A percentile compares a stretch with the other conserved stretches of the same genome.
These are phyloP conservation scores for Wickerhamomyces canadensis DNA, from an alignment of 805 yeast species.

Conservation along the genomic window DNA sequence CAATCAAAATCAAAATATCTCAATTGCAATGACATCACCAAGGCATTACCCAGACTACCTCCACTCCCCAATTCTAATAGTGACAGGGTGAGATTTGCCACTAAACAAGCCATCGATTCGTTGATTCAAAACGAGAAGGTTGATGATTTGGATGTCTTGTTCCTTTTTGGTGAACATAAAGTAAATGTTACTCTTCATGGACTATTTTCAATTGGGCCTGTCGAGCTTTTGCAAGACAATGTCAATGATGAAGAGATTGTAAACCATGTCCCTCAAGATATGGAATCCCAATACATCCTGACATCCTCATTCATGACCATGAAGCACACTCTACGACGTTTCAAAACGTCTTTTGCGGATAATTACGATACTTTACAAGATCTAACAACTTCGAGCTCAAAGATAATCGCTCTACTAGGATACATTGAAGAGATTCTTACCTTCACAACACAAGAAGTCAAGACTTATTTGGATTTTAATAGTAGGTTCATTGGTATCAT, in stretches of 20 bases:
- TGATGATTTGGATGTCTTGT: slow-evolving; percentile 23
- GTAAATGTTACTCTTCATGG: slow-evolving; percentile 29
- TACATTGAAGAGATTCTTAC: slow-evolving; percentile 30
- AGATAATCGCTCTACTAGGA: slow-evolving; percentile 22
- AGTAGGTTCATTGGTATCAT: slow-evolving; percentile 30
- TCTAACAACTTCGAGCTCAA: slow-evolving; percentile 14
- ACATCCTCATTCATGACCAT: slow-evolving; percentile 19
- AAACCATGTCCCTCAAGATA: slow-evolving; percentile 4
- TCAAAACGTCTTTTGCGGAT: slow-evolving; percentile 7
- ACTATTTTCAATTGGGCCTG: slow-evolving; percentile 24
- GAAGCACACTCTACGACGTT: slow-evolving; percentile 14
- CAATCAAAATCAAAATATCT: not conserved
- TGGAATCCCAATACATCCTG: slow-evolving; percentile 14
- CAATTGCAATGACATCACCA: slow-evolving; percentile 20
- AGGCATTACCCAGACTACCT: slow-evolving; percentile 33
- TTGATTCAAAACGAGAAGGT: slow-evolving; percentile 19
- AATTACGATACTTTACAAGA: slow-evolving; percentile 12
- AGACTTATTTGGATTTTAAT: slow-evolving; percentile 33
- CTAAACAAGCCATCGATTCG: slow-evolving; percentile 25
- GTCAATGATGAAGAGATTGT: slow-evolving; percentile 18
- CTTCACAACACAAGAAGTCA: slow-evolving; percentile 26
- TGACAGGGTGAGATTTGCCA: slow-evolving; percentile 15
- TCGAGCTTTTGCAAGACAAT: slow-evolving; percentile 6
- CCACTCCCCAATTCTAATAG: slow-evolving; percentile 20
- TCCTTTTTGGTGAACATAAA: slow-evolving; percentile 18